phyloP scores from a whole-genome alignment of 257 asterid species.

The Solanum medicagineum region DNA sequence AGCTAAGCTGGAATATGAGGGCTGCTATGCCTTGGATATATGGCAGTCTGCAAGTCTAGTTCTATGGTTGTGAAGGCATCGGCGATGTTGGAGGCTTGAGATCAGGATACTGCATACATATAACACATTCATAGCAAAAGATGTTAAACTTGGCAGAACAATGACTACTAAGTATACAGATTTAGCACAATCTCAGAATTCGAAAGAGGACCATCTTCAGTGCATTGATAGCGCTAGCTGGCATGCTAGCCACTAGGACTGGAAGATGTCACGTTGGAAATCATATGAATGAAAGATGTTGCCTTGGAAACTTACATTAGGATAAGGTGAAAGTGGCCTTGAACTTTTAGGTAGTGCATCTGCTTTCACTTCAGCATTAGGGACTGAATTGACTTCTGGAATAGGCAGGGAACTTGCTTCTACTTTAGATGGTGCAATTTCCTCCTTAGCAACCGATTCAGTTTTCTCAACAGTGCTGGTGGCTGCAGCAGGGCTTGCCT shows the following conservation, averaged over 20 bases:
- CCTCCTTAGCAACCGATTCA: constrained; percentile 25
- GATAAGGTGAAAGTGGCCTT: constrained; percentile 79
- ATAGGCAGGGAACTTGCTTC: constrained; percentile 31
- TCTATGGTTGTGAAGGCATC: constrained; percentile 74
- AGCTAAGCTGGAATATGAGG: background rate
- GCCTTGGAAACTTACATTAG: constrained; percentile 40
- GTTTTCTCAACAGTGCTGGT: constrained; percentile 15
- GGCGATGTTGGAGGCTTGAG: constrained; percentile 93
- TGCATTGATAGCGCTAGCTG: background rate
- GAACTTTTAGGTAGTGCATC: constrained; percentile 34
- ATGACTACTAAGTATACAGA: background rate
- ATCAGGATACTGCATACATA: constrained; percentile 76
- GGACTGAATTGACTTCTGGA: constrained; percentile 46
- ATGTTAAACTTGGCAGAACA: background rate
- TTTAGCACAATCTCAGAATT: background rate
- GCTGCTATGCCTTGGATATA: background rate
- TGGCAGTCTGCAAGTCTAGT: background rate
- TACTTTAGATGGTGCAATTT: constrained; percentile 15
- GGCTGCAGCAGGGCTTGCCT: constrained; percentile 21
- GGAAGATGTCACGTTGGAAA: background rate
- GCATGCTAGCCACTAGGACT: background rate
- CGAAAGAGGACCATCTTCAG: background rate
- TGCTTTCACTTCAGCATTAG: constrained; percentile 34
- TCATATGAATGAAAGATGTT: background rate
- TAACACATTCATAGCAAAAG: background rate